Evolutionary conservation across 805 yeast species (phyloP).

Genomic region (Ogataea minuta): DNA sequence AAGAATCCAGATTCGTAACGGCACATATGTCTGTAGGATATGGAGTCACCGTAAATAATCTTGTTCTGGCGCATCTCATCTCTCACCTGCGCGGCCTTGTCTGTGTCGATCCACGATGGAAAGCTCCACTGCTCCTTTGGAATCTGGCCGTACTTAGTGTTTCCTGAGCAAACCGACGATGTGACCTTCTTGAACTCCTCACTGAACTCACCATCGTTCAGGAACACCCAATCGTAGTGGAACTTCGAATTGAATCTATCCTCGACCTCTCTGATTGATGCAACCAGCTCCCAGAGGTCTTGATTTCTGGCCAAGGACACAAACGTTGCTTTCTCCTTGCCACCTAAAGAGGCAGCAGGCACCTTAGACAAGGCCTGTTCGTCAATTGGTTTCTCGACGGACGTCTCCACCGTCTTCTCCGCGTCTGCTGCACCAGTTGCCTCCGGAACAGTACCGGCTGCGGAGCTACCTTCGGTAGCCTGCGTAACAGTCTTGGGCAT

Average conservation of each 20-base stretch:
- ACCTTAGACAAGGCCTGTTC: slow-evolving; percentile 14
- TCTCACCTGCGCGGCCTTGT: slow-evolving; percentile 58
- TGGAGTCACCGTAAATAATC: slow-evolving; percentile 64
- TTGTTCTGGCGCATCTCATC: slow-evolving; percentile 47
- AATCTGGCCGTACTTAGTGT: slow-evolving; percentile 71
- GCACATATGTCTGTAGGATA: slow-evolving; percentile 86
- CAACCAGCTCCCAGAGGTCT: slow-evolving; percentile 62
- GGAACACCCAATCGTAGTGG: slow-evolving; percentile 92
- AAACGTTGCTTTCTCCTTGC: slow-evolving; percentile 70
- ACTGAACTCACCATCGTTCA: slow-evolving; percentile 81
- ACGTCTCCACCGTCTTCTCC: background rate
- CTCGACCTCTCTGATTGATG: slow-evolving; percentile 74
- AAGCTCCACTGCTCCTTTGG: slow-evolving; percentile 87
- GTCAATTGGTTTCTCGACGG: background rate
- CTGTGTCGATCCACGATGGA: slow-evolving; percentile 79
- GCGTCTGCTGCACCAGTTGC: slow-evolving; percentile 1
- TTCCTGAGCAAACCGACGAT: slow-evolving; percentile 68
- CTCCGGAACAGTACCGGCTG: slow-evolving; percentile 1
- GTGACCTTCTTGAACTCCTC: slow-evolving; percentile 78
- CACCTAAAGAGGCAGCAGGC: slow-evolving; percentile 11
- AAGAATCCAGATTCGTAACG: slow-evolving; percentile 89
- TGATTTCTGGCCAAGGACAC: slow-evolving; percentile 75
- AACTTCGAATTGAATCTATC: slow-evolving; percentile 82
- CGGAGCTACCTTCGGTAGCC: slow-evolving; percentile 6
- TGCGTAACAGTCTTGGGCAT: slow-evolving; percentile 3